Evolutionary conservation across 495 filamentous ascomycete genomes (phyloP), one percentile per base, ranked within the genome.

Genomic region (Daldinia grandis): DNA sequence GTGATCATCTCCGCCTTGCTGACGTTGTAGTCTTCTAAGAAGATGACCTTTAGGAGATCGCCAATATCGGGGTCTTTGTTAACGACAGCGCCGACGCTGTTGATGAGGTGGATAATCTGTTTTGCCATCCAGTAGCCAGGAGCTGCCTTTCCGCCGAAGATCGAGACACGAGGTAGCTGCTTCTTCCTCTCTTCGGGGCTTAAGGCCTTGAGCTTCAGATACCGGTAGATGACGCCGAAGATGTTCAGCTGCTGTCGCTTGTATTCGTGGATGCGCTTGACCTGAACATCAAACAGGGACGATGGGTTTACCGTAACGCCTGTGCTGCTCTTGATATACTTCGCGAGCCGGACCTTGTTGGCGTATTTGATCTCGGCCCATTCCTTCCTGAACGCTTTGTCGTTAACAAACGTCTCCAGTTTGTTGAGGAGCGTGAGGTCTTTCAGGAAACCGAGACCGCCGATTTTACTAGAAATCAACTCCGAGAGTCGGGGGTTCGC

Each of bases 91-190:
- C 93, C 93, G 42, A 98, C 96, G 66, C 87, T 90, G 83, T 96
- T 97, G 83, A 99, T 91, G 55, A 99, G 87, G 77, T 98, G 94
- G 66, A 99, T 99, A 68, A 99, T 92, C 7, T 95, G 95, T 87
- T 99, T 99, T 19, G 95, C 95, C 95, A 99, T 99, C 96, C 96
- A 99, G 82, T 99, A 99, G 3, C 95, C 95, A 2, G 95, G 95
- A 0, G 95, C 95, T 19, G 95, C 95, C 81, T 99, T 99, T 63
- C 95, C 95, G 69, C 96, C 95, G 77, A 99, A 97, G 81, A 99
- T 96, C 31, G 93, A 96, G 15, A 98, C 95, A 47, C 95, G 89
- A n/a, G 95, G 93, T 14, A 90, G 87, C 64, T 93, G 85, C 78
- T 97, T 95, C 85, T 97, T 94, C 64, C 89, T 88, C 76, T 97